Conservation (phyloP, 73 alveolate genomes). For the Uronychia setigera region DNA sequence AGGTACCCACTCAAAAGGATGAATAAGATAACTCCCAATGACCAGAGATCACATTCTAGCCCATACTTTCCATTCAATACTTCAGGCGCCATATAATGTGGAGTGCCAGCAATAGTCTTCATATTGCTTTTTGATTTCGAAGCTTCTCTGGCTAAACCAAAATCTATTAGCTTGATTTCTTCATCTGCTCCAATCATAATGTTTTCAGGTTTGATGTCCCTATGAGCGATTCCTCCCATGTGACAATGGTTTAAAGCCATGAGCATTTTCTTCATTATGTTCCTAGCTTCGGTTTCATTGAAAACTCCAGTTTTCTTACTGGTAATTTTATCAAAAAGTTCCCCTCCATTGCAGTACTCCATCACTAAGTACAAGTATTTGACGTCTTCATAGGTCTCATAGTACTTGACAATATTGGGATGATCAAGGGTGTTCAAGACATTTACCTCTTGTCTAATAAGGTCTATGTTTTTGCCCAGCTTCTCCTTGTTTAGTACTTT, state of each 20-base stretch:
- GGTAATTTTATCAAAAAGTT: conserved; percentile 58
- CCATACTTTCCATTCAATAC: conserved; percentile 19
- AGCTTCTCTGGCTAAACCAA: conserved; percentile 59
- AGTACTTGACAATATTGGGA: conserved; percentile 60
- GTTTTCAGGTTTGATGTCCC: conserved; percentile 81
- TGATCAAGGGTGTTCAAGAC: conserved; percentile 53
- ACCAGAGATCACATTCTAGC: conserved; percentile 37
- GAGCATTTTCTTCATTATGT: conserved; percentile 48
- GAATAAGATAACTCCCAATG: conserved; percentile 12
- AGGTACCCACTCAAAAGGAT: conserved; percentile 20
- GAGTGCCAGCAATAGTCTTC: conserved; percentile 17
- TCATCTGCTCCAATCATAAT: conserved; percentile 68
- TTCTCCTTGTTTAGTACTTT: conserved; percentile 34
- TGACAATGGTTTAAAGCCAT: conserved; percentile 63
- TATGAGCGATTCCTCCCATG: conserved; percentile 54
- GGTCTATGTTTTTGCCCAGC: background rate
- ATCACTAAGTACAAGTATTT: conserved; percentile 48
- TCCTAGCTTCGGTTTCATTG: conserved; percentile 51
- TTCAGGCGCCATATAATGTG: conserved; percentile 39
- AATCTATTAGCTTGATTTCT: conserved; percentile 65
- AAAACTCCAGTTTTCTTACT: conserved; percentile 28
- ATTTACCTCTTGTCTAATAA: conserved; percentile 20
- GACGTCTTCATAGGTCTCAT: conserved; percentile 57
- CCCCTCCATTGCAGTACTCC: conserved; percentile 73
- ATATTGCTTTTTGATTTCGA: background rate